Evolutionary conservation across 352 stramenopile species (phyloP), one percentile per base, ranked within the genome.

Genomic region (Thalassiosira delicatula): DNA sequence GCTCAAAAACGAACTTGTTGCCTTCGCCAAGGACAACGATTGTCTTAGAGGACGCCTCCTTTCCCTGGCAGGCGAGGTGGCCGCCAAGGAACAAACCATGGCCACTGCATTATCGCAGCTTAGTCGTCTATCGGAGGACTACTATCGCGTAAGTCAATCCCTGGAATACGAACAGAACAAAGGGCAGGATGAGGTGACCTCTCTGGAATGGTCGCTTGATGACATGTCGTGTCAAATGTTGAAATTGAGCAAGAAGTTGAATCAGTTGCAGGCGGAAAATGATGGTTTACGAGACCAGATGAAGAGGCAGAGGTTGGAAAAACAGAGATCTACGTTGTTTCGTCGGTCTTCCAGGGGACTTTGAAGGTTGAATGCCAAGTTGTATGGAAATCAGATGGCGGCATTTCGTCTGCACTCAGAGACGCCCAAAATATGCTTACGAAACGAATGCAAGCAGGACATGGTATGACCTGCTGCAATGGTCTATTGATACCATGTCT

Each of bases 21-120:
- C 51, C n/a, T 79, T 60, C 46, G 62, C 44, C 11, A 54, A 74
- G 32, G 53, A 76, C 19, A 84, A 84, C 29, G 68, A 83, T 53
- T n/a, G 37, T 49, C 37, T 17, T 8, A 49, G 37, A 17, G 37
- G 17, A 17, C 60, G 53, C n/a, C n/a, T 83, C 11, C 59, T 74
- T 21, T 25, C 30, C 12, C 44, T 78, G 8, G 61, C 67, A 8
- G 61, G 19, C 17, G 69, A 75, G 35, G 30, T 21, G 14, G 59
- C 67, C n/a, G 67, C 61, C 30, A 84, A 79, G 66, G 76, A 75
- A 51, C 46, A 84, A n/a, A 70, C 61, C 9, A 53, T 84, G 21
- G 27, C 37, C 19, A 62, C 68, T 0, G 76, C 68, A 40, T 9
- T 84, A 30, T 32, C 35, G 19, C 40, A 79, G 27, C 40, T 84